Evolutionary conservation across 352 stramenopile species (phyloP), one percentile per base, ranked within the genome.

Genomic region (Globisporangium paddicum): DNA sequence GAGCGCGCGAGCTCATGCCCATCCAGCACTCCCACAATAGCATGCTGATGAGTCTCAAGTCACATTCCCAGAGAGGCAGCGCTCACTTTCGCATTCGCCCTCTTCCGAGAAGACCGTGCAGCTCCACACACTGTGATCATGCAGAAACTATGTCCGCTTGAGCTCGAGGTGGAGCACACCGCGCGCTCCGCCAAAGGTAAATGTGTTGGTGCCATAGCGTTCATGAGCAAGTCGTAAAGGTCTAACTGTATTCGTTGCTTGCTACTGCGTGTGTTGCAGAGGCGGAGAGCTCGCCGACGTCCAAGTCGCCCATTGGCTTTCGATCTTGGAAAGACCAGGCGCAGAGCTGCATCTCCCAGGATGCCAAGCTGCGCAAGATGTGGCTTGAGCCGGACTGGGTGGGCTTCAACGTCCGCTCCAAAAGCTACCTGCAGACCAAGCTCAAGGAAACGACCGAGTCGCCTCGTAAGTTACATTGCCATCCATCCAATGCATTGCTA

Each of bases 361-460:
- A 62, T 45, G 19, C 69, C 26, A 65, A 56, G 48, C 68, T 91
- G 3, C 71, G 76, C 1, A 84, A 87, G 60, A 89, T 91, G 70
- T 93, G 84, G 84, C 66, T 66, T 19, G 81, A 93, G 54, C 82
- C 78, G 5, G 75, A 82, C 21, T 82, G 71, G 67, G 44, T 68
- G 1, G 66, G 56, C 19, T 90, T 92, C 62, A 84, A 87, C 64
- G 66, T 93, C 14, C 81, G 84, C 48, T 77, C 72, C 58, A 91
- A 90, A 68, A 80, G 52, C 25, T 93, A 93, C 59, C 58, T 90
- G 41, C 63, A 80, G 16, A 83, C 72, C 68, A 83, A 79, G 50
- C 32, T 84, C 40, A 92, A 93, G 56, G 67, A 73, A 41, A 68
- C 67, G 2, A 76, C 83, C 11, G 76, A 86, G 26, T 75, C 75